Base-by-base conservation (phyloP, 805 yeast species). In the Pichia exigua region DNA sequence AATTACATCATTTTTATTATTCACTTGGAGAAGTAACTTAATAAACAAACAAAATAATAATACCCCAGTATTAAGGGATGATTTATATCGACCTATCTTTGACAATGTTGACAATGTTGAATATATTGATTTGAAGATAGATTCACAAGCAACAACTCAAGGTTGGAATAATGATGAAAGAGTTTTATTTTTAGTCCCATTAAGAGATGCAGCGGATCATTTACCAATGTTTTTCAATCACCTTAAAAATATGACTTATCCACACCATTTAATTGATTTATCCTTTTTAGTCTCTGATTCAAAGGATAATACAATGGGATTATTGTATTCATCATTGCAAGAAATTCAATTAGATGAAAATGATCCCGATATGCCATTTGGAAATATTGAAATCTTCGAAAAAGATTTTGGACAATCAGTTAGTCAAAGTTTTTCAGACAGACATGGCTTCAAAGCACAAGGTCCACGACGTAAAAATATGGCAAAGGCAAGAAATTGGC, bases 401-500 rank as follows among this genome's bases (percentile, higher is more conserved):
- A 91, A 88, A 65, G 96, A 92, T 68, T 91, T 91, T 65, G 97
- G 97, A 44, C 97, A 91, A 65, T 78, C 79, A 45, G 85, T 92
- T 56, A 97, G 97, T 53, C 98, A 92, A 71, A 85, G 92, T 22
- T 90, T 92, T 62, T 79, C 87, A 54, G 97, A 90, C 65, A 76
- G 98, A 64, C 97, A 92, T 66, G 97, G 97, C 2, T 91, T 92
- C 67, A 90, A 87, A 13, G 97, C 96, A 1, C 98, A 92, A 68
- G 98, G 96, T 13, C 95, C 95, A 44, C 77, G 98, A 65, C 76
- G 98, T 62, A 92, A 92, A 66, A 76, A 89, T 59, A 92, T 92
- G 98, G 98, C 95, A 5, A 76, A 90, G 53, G 97, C 97, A 7
- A 77, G 98, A 66, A 92, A 92, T 67, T 92, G 98, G 98, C 72